A percentile compares a stretch with the other conserved stretches of the same genome.
Conservation (phyloP, 2,329 filamentous ascomycete species). For the Ceratocystis colombiana region DNA sequence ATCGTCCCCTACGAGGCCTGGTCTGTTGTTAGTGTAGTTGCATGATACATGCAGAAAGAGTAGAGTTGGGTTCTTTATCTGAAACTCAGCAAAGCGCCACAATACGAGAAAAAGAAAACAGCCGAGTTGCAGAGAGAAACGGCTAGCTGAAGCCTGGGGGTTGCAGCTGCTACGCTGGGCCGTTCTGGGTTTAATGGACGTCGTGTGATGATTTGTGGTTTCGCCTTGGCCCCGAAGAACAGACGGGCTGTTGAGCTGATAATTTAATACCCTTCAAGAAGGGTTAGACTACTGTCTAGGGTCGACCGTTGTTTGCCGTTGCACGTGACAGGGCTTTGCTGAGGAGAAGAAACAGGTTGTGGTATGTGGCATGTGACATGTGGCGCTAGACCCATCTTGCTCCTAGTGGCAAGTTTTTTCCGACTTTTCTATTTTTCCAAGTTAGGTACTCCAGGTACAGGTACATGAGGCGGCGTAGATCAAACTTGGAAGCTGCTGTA, state of each 20-base stretch:
- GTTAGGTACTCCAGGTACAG: not conserved
- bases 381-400: constrained; percentile 8
- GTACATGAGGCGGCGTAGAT: not conserved
- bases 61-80: not conserved
- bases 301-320: not conserved
- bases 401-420: not conserved
- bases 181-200: too few species aligned
- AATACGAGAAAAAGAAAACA: constrained; percentile 8
- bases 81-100: constrained; percentile 2
- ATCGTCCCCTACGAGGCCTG: not conserved
- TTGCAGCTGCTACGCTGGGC: not conserved
- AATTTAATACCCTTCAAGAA: not conserved
- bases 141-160: not conserved
- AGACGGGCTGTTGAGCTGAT: not conserved
- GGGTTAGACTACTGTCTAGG: not conserved
- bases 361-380: not conserved
- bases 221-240: too few species aligned
- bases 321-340: not conserved
- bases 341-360: not conserved
- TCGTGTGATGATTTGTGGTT: too few species aligned
- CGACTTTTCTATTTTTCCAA: not conserved
- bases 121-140: not conserved
- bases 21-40: not conserved
- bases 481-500: not conserved
- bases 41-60: not conserved